phyloP scores from a whole-genome alignment of 192 early-diverging fungal genomes.

The Chytriomyces sp. region DNA sequence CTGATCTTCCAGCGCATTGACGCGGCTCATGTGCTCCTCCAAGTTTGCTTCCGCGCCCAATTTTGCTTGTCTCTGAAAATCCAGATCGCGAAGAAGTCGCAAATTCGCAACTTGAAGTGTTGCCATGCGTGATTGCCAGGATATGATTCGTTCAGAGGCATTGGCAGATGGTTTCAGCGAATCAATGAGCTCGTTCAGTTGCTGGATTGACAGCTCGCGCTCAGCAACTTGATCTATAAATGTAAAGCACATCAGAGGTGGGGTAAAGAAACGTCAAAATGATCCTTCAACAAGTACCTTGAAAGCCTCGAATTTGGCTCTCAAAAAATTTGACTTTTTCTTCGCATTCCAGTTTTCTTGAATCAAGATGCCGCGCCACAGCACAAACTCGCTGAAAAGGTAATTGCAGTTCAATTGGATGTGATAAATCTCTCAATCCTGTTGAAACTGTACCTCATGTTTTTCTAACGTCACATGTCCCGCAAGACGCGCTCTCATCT shows the following conservation, averaged over 20 bases:
- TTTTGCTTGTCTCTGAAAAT: conserved; percentile 29
- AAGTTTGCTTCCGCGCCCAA: conserved; percentile 27
- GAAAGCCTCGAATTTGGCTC: conserved; percentile 21
- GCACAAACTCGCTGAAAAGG: conserved; percentile 38
- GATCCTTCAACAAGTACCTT: conserved; percentile 3
- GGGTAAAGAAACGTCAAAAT: background rate
- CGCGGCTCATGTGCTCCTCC: conserved; percentile 31
- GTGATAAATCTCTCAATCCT: background rate
- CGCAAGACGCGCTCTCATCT: conserved; percentile 43
- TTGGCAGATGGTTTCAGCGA: conserved; percentile 35
- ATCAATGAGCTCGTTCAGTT: conserved; percentile 47
- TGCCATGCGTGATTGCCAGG: conserved; percentile 58
- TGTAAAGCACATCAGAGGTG: background rate
- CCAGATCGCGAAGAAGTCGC: conserved; percentile 48
- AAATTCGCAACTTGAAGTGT: conserved; percentile 43
- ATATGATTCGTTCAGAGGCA: conserved; percentile 41
- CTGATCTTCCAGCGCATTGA: conserved; percentile 37
- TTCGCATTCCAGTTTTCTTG: conserved; percentile 33
- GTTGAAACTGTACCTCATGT: conserved; percentile 40
- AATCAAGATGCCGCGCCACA: conserved; percentile 33
- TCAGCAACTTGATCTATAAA: conserved; percentile 43
- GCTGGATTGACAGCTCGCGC: conserved; percentile 20
- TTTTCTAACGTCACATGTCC: conserved; percentile 48
- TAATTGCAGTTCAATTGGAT: background rate
- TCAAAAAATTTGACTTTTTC: conserved; percentile 13